Base-by-base conservation (phyloP, 768 basidiomycete species). In the Pisolithus sp. region DNA sequence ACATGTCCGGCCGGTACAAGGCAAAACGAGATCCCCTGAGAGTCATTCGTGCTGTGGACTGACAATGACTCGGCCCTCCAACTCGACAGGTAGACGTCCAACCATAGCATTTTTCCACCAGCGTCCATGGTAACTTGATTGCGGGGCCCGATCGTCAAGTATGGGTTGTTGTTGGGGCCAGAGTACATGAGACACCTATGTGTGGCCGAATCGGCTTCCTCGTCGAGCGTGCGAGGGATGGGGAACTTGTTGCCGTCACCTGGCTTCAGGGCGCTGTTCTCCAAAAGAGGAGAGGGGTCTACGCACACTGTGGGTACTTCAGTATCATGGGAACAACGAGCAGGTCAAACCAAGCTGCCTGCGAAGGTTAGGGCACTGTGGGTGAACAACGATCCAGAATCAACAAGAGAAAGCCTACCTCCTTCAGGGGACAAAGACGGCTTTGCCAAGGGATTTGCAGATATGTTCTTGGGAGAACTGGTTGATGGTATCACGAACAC, bases 71-170 rank as follows among this genome's bases (percentile, higher is more conserved):
- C 28, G 7, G 28, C 28, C 28, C 28, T 30, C 28, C 28, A 9
- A 3, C 28, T 30, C 8, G 7, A 30, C 28, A 30, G 28, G 28
- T 30, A 30, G 28, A 30, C 28, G 7, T 30, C 28, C 7, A 6
- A 30, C 28, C 28, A 30, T 30, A 30, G 8, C 28, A 94, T 89
- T 68, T 88, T 86, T 8, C 89, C 90, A 38, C 74, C 89, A 34
- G 87, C 83, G 63, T 94, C 93, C 45, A 94, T 92, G 48, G 83
- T 79, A 58, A 94, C 93, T 59, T 89, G 86, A 67, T 94, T 91
- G 57, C 87, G 83, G 43, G 86, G 77, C 6, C 85, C 89, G 62
- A 92, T 91, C 64, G 72, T 80, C 23, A 92, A 76, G 58, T 89
- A 84, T 23, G 89, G 89, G 68, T 89, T 90, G 71, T 91, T 89